phyloP scores from a whole-genome alignment of 176 grass and related monocot genomes.

The Aegilops umbellulata region DNA sequence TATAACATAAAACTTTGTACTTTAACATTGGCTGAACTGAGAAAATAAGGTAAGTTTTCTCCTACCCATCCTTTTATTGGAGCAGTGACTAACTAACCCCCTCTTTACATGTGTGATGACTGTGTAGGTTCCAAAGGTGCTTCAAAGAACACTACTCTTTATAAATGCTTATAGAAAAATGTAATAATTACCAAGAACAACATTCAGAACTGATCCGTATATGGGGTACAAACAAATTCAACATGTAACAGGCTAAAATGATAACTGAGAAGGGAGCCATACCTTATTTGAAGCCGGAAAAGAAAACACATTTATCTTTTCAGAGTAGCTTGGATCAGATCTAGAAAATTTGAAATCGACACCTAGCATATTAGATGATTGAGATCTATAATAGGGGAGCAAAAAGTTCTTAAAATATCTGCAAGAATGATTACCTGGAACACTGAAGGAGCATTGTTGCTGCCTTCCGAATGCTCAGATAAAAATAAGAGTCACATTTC shows the following conservation, averaged over 20 bases:
- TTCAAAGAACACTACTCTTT: slow-evolving; percentile 6
- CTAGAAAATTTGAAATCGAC: slow-evolving; percentile 9
- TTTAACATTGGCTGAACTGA: not conserved
- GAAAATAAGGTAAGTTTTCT: not conserved
- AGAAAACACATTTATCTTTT: slow-evolving; percentile 20
- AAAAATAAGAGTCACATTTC: slow-evolving; percentile 39
- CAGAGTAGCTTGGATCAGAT: slow-evolving; percentile 21
- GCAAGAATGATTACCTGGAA: slow-evolving; percentile 51
- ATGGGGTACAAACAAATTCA: not conserved
- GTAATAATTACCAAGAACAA: not conserved
- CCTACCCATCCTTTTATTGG: not conserved
- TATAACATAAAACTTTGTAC: not conserved
- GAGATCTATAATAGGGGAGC: not conserved
- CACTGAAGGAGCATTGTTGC: slow-evolving; percentile 29
- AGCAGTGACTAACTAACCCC: not conserved
- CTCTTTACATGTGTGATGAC: not conserved
- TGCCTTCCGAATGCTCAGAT: slow-evolving; percentile 36
- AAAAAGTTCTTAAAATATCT: slow-evolving; percentile 11
- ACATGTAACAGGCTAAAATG: not conserved
- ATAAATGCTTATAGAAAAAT: not conserved
- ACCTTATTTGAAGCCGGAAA: slow-evolving; percentile 35
- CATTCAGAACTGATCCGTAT: not conserved
- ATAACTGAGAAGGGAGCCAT: not conserved
- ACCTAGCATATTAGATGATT: slow-evolving; percentile 28
- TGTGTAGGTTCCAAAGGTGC: not conserved